Evolutionary conservation across 2,329 filamentous ascomycete species (phyloP).

Genomic region (Trichoderma polysporum): DNA sequence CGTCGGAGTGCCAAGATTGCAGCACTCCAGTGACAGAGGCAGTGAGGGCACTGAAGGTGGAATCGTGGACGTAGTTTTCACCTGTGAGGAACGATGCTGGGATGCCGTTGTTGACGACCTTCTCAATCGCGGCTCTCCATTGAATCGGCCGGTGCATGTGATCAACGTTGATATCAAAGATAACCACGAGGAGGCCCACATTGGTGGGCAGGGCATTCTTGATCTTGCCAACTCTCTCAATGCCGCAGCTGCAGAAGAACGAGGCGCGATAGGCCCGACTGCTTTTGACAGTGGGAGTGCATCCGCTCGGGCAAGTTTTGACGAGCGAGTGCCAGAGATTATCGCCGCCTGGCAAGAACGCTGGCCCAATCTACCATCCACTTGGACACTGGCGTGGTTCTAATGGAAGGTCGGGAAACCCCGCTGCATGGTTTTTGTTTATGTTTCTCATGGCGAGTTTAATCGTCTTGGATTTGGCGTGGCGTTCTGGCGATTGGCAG

Average conservation of each 20-base stretch:
- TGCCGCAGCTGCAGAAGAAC: constrained; percentile 73
- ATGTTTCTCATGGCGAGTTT: not conserved
- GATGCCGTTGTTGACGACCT: constrained; percentile 96
- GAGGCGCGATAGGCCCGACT: constrained; percentile 60
- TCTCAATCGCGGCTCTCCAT: constrained; percentile 75
- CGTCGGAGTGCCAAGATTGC: constrained; percentile 76
- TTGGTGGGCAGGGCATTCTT: constrained; percentile 87
- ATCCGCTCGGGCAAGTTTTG: constrained; percentile 72
- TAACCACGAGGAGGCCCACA: constrained; percentile 92
- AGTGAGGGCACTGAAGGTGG: constrained; percentile 81
- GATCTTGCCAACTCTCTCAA: constrained; percentile 88
- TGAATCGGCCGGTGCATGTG: constrained; percentile 93
- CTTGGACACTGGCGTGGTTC: constrained; percentile 96
- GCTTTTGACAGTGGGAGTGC: constrained; percentile 70
- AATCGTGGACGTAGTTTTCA: constrained; percentile 90
- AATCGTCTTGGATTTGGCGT: constrained; percentile 3
- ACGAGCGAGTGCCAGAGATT: constrained; percentile 90
- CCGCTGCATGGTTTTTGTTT: not conserved
- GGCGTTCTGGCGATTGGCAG: constrained; percentile 16
- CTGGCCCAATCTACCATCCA: constrained; percentile 85
- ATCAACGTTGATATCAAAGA: constrained; percentile 99
- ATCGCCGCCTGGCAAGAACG: constrained; percentile 90
- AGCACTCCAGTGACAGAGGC: constrained; percentile 74
- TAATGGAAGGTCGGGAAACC: constrained; percentile 41
- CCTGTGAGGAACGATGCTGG: constrained; percentile 97